Conservation (phyloP, 768 basidiomycete genomes). For the Naganishia onofrii region DNA sequence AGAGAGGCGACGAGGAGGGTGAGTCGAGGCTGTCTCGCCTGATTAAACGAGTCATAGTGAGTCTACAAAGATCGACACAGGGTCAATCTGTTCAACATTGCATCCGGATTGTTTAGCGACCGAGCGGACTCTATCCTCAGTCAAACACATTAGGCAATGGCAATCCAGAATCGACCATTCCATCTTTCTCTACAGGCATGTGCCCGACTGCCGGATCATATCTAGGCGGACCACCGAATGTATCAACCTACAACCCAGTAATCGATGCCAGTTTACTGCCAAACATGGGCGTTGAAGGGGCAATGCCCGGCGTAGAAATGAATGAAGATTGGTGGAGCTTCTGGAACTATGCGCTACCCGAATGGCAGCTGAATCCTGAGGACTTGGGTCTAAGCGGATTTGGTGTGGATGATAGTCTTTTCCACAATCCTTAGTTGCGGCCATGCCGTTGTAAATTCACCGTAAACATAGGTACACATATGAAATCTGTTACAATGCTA, state of each 20-base stretch:
- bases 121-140: neutral
- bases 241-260: neutral
- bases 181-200: neutral
- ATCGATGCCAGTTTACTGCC: neutral
- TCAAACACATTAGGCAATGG: neutral
- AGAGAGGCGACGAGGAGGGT: neutral
- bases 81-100: neutral
- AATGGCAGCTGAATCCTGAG: constrained; percentile 1
- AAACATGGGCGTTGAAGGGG: neutral
- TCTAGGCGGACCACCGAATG: neutral
- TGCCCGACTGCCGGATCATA: neutral
- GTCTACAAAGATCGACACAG: too few relatives aligned
- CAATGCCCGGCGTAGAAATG: neutral
- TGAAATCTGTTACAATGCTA: neutral
- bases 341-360: neutral
- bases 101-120: neutral
- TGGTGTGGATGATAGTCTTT: neutral
- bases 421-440: neutral
- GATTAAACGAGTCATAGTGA: neutral
- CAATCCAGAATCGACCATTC: neutral
- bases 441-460: neutral
- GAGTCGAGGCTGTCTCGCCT: neutral
- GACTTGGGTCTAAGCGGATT: neutral
- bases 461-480: neutral
- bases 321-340: constrained; percentile 1